Evolutionary conservation across 1,284 basidiomycete genomes (phyloP), one percentile per base, ranked within the genome.

Genomic region (Trametes polyzona): DNA sequence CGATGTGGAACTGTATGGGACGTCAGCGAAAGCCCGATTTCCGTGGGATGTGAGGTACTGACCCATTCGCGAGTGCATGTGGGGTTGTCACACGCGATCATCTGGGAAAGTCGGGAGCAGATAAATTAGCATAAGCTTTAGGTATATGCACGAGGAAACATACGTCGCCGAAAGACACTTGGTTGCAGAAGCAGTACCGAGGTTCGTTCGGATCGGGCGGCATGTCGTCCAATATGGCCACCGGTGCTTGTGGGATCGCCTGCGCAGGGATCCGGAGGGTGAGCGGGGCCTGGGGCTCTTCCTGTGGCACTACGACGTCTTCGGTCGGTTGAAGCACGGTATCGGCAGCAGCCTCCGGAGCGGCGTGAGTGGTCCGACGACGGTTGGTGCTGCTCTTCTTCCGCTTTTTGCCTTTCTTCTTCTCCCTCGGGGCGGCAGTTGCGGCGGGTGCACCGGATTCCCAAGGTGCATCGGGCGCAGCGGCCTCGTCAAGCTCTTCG

Each of bases 61-160:
- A 87, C 90, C 92, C 92, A 95, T 83, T 93, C 90, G 35, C 78
- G 74, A 63, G 80, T 74, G 68, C 92, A 95, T 29, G 78, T 75
- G 33, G 75, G 71, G 61, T 82, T 82, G 69, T 95, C 93, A 67
- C 92, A 95, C 3, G 77, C 92, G 59, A 95, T 86, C 93, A 95
- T 94, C 90, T 93, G 63, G 44, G 43, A 36, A 19, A 21, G 14
- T 32, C n/a, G 23, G n/a, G 2, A 47, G 4, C 23, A 46, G 2
- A 19, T 17, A 10, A 11, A 16, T 27, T 16, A 32, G 19, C 24
- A n/a, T 3, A 12, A 11, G 12, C 12, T 16, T n/a, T 29, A 33
- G 55, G 58, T 52, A 47, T 21, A 37, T 46, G 21, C 35, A 49
- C 54, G 53, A 47, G 27, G 47, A 48, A 36, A 74, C 83, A 62